A percentile compares a stretch with the other conserved stretches of the same genome.
phyloP scores from a whole-genome alignment of 1,139 yeast genomes.

The Blastobotrys ciferrii region DNA sequence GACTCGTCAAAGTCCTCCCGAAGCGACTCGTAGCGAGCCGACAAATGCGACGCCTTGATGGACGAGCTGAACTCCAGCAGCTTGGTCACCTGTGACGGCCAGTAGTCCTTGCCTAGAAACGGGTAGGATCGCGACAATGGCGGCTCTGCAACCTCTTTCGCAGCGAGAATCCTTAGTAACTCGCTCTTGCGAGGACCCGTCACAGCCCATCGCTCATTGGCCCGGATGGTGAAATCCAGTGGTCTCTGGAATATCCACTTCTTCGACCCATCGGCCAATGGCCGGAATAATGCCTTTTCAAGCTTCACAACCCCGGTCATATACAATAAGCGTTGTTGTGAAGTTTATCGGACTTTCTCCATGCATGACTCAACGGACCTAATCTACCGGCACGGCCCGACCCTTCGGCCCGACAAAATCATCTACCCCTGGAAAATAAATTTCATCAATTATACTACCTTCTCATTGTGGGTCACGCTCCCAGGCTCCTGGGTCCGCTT shows the following conservation, averaged over 20 bases:
- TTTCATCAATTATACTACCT: too few species aligned
- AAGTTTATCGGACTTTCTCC: not conserved
- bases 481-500: too few species aligned
- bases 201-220: constrained; percentile 49
- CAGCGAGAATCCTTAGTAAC: constrained; percentile 45
- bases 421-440: too few species aligned
- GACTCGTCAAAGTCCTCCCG: constrained; percentile 81
- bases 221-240: constrained; percentile 33
- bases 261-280: constrained; percentile 22
- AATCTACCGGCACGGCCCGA: too few species aligned
- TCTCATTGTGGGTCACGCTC: too few species aligned
- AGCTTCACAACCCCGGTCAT: constrained; percentile 19
- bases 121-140: constrained; percentile 58
- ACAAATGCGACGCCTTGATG: constrained; percentile 62
- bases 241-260: constrained; percentile 29
- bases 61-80: constrained; percentile 69
- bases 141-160: constrained; percentile 52
- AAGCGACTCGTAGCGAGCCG: constrained; percentile 85
- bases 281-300: constrained; percentile 26
- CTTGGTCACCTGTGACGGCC: constrained; percentile 50
- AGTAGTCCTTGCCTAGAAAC: constrained; percentile 40
- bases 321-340: not conserved
- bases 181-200: constrained; percentile 49
- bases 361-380: not conserved
- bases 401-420: too few species aligned